phyloP scores from a whole-genome alignment of 2,329 filamentous ascomycete species.

The Amesomyces nigricolor region DNA sequence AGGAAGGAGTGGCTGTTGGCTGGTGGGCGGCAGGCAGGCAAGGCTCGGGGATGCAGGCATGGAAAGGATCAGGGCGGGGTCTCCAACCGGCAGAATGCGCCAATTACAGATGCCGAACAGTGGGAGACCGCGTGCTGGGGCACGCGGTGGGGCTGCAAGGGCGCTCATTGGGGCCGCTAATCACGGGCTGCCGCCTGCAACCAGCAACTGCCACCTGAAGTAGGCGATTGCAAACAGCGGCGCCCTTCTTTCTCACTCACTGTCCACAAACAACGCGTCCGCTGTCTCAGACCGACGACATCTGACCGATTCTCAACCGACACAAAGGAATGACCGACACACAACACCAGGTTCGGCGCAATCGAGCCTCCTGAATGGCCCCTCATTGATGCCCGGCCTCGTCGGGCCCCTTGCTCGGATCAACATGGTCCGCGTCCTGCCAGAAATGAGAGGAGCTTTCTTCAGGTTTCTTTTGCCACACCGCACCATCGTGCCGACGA shows the following conservation, averaged over 20 bases:
- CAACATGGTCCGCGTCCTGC: too few relatives aligned
- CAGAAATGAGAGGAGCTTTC: too few relatives aligned
- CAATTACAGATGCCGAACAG: constrained; percentile 8
- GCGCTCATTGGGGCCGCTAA: constrained; percentile 16
- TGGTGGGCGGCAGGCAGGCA: constrained; percentile 5
- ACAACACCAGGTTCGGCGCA: not conserved
- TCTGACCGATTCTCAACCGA: not conserved
- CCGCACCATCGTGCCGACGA: too few relatives aligned
- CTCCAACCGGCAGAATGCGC: constrained; percentile 19
- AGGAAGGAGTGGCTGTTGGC: not conserved
- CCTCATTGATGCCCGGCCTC: too few relatives aligned
- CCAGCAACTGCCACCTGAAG: too few relatives aligned
- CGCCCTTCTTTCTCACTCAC: not conserved
- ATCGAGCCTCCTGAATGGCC: constrained; percentile 5
- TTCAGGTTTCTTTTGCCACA: too few relatives aligned
- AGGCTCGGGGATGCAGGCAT: constrained; percentile 12
- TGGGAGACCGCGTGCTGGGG: constrained; percentile 11
- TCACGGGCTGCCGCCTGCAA: constrained; percentile 5
- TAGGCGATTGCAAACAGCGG: not conserved
- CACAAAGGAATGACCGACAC: not conserved
- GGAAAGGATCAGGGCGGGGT: constrained; percentile 19
- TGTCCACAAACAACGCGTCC: not conserved
- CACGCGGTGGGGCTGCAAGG: constrained; percentile 1
- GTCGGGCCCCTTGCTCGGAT: too few relatives aligned
- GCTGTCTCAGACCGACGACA: not conserved